Conservation (phyloP, 225 moss, liverwort and hornwort genomes). For the Marchantia polymorpha region DNA sequence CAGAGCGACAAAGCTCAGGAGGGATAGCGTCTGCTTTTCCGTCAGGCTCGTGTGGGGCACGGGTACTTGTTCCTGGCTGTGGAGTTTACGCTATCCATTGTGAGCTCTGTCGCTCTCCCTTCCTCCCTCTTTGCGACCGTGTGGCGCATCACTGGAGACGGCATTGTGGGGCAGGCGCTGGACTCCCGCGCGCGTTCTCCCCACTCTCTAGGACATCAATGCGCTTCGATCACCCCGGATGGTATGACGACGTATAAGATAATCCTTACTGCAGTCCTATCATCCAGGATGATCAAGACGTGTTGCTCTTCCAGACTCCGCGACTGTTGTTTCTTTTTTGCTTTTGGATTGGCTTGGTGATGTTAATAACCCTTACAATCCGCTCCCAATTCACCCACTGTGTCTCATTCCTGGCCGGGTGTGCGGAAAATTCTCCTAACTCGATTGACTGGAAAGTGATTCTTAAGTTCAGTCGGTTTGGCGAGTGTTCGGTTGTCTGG, state of each 20-base stretch:
- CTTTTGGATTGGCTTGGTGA: too few species aligned
- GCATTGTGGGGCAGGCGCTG: not conserved
- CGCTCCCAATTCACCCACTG: too few species aligned
- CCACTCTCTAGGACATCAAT: not conserved
- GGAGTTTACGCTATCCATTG: conserved; percentile 13
- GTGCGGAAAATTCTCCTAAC: too few species aligned
- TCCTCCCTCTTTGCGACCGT: not conserved
- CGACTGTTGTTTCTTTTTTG: too few species aligned
- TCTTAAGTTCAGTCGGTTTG: too few species aligned
- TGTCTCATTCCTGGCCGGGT: too few species aligned
- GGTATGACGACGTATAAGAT: not conserved
- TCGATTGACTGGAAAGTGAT: too few species aligned
- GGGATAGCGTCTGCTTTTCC: conserved; percentile 19
- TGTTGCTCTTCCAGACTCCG: not conserved
- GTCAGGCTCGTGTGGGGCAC: too few species aligned
- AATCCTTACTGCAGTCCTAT: not conserved
- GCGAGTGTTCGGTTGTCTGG: too few species aligned
- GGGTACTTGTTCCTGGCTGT: too few species aligned
- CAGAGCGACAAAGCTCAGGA: conserved; percentile 16
- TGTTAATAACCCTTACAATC: too few species aligned
- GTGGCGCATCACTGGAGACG: not conserved
- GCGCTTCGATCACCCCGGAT: conserved; percentile 18
- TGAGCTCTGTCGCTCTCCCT: conserved; percentile 16
- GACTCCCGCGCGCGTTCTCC: not conserved
- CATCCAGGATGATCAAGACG: conserved; percentile 25